Evolutionary conservation across 257 asterid genomes (phyloP), one percentile per base, ranked within the genome.

Genomic region (Solanum piurae): DNA sequence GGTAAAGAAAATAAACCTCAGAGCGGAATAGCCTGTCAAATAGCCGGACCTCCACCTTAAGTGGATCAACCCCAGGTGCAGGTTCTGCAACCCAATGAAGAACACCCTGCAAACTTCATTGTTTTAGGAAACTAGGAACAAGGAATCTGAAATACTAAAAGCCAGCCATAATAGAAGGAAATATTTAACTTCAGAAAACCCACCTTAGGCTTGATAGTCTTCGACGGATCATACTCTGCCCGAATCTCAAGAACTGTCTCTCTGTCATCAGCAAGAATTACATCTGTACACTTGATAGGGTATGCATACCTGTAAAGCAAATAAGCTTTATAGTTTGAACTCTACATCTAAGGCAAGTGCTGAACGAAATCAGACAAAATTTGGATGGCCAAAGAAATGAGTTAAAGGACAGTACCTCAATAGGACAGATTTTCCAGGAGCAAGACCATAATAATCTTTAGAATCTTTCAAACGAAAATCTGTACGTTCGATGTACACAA

Each of bases 361-460:
- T 11, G 13, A 83, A 52, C 77, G 64, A 79, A 52, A 14, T 23
- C 21, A 58, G n/a, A 36, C 40, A 55, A 31, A 86, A n/a, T 64
- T 82, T n/a, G 34, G 49, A 49, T 25, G 80, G 52, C 86, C 52
- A 29, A 46, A 80, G 68, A 80, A 7, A 7, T 44, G 34, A 44
- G 84, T 42, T 44, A 44, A 44, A 5, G 68, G 40, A 40, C 25
- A 16, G 88, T 84, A 95, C 99, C 99, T 94, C 85, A 97, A 95
- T 58, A 97, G 95, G 89, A 95, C 98, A 83, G 96, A 93, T 92
- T 97, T 97, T 5, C 96, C 97, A 88, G 99, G 99, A 90, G 99
- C 99, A 90, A 97, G 98, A n/a, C 99, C 99, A 87, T 94, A 97
- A 86, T 93, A 97, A 89, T 97, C 99, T 91, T 95, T 97, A 80